Percentiles rank a stretch among this genome's conserved stretches.
Conservation (phyloP, 768 basidiomycete species). For the Ramaria rubella region DNA sequence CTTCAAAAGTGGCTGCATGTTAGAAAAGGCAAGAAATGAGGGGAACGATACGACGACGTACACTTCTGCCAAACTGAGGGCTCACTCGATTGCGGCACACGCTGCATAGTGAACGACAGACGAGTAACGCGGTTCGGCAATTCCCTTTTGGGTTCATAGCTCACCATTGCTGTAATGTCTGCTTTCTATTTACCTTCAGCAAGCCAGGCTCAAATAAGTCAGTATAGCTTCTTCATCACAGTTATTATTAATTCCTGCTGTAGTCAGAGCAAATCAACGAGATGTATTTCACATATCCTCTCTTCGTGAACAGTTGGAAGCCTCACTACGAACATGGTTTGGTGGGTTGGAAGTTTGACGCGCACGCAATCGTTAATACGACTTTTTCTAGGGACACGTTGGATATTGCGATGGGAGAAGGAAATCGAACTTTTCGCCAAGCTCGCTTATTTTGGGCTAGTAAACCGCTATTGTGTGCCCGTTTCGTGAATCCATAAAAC, state of each 20-base stretch:
- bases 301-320: constrained; percentile 69
- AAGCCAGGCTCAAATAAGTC: constrained; percentile 84
- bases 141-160: neutral
- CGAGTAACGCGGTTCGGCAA: neutral
- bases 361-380: neutral
- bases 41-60: constrained; percentile 33
- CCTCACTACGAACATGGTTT: constrained; percentile 67
- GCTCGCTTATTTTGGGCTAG: constrained; percentile 65
- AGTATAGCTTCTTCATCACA: constrained; percentile 24
- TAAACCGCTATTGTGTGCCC: constrained; percentile 59
- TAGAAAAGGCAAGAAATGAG: neutral
- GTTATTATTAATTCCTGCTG: constrained; percentile 9
- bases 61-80: constrained; percentile 74
- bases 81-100: constrained; percentile 32
- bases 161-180: constrained; percentile 14
- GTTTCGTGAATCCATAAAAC: neutral
- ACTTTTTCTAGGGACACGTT: constrained; percentile 56
- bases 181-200: constrained; percentile 48
- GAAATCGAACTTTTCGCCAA: constrained; percentile 68
- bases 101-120: neutral
- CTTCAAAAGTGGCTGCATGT: neutral
- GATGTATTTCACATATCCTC: constrained; percentile 72
- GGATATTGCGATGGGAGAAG: constrained; percentile 74
- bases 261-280: constrained; percentile 81
- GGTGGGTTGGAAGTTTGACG: constrained; percentile 39